Conservation (phyloP, 106 monocot species). For the Platanthera zijinensis region DNA sequence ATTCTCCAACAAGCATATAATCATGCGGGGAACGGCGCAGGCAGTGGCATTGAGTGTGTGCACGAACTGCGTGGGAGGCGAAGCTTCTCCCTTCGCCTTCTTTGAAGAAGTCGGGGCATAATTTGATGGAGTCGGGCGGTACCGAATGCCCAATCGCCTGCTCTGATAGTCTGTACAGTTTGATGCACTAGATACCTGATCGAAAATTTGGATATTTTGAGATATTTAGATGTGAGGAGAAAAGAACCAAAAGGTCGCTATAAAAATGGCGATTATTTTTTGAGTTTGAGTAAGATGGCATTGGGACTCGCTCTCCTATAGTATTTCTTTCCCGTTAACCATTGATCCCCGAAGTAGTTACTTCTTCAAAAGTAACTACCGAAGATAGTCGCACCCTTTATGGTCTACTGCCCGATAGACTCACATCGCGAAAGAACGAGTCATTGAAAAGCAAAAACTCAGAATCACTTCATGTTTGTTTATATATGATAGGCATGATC, state of each 20-base stretch:
- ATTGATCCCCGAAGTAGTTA: no score
- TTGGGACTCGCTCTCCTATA: no score
- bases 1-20: conserved; percentile 81
- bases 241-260: not conserved
- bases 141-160: conserved; percentile 79
- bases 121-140: conserved; percentile 45
- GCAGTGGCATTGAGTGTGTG: conserved; percentile 98
- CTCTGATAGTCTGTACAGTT: conserved; percentile 99
- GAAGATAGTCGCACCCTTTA: no score
- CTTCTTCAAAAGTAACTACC: no score
- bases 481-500: no score
- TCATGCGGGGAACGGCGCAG: conserved; percentile 92
- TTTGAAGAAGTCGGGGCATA: conserved; percentile 20
- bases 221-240: not conserved
- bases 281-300: not conserved
- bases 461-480: no score
- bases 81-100: conserved; percentile 45
- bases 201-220: not conserved
- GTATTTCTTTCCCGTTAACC: no score
- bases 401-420: no score
- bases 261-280: not conserved
- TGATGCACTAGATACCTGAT: conserved; percentile 93
- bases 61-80: conserved; percentile 53
- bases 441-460: no score
- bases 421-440: no score